phyloP scores from a whole-genome alignment of 2,329 filamentous ascomycete genomes.

The Xylariaceae sp. region DNA sequence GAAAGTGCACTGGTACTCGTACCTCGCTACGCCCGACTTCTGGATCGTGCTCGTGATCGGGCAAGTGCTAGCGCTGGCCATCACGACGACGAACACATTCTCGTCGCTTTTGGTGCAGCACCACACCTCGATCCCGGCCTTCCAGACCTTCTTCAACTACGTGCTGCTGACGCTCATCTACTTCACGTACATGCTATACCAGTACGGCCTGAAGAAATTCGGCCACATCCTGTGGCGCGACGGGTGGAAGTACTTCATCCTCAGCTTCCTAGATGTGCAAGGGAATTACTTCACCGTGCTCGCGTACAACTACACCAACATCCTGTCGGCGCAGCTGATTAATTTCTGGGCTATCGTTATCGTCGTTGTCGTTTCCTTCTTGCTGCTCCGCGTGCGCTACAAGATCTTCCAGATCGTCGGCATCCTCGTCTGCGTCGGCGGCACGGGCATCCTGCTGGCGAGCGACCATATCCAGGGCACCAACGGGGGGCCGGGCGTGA shows the following conservation, averaged over 20 bases:
- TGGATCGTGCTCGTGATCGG: conserved; percentile 83
- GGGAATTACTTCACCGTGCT: conserved; percentile 98
- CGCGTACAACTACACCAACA: conserved; percentile 90
- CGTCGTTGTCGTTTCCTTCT: conserved; percentile 84
- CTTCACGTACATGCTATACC: conserved; percentile 78
- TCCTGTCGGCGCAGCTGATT: conserved; percentile 91
- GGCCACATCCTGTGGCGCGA: conserved; percentile 67
- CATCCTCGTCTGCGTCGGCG: conserved; percentile 89
- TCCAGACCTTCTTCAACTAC: conserved; percentile 97
- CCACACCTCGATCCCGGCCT: conserved; percentile 85
- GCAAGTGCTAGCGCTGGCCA: conserved; percentile 86
- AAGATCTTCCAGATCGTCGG: conserved; percentile 83
- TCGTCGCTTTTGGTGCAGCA: conserved; percentile 71
- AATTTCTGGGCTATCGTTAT: conserved; percentile 99
- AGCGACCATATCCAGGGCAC: conserved; percentile 83
- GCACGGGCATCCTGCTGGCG: conserved; percentile 84
- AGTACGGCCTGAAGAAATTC: conserved; percentile 79
- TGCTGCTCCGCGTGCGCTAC: conserved; percentile 87
- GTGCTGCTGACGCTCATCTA: conserved; percentile 83
- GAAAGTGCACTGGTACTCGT: conserved; percentile 70
- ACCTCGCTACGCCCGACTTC: conserved; percentile 84
- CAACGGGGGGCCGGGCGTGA: conserved; percentile 70
- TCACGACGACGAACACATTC: conserved; percentile 92
- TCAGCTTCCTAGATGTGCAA: conserved; percentile 92
- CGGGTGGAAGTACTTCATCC: conserved; percentile 93